Evolutionary conservation across 306 rosid genomes (phyloP).

Genomic region (Cyamopsis tetragonoloba): DNA sequence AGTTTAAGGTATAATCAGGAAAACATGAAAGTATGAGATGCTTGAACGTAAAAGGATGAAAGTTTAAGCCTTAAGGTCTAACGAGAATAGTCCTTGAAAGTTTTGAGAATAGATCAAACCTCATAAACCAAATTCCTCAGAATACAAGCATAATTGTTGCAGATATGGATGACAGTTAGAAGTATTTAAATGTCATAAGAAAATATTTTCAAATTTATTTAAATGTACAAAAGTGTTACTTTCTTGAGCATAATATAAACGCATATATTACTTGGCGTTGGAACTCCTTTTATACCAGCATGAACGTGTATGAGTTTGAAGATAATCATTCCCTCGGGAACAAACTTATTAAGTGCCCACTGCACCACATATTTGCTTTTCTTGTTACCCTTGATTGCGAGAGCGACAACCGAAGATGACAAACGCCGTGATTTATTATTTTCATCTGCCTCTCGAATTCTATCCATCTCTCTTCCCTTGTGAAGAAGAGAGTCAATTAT

Average conservation of each 20-base stretch:
- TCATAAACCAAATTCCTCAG: background rate
- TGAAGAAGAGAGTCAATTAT: constrained; percentile 1
- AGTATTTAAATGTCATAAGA: background rate
- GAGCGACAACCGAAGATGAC: constrained; percentile 46
- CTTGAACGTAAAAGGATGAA: too few relatives aligned
- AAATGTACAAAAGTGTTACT: background rate
- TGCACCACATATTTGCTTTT: constrained; percentile 68
- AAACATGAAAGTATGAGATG: too few relatives aligned
- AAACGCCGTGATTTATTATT: constrained; percentile 30
- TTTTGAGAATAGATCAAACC: background rate
- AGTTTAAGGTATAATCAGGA: too few relatives aligned
- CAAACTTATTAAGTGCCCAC: constrained; percentile 83
- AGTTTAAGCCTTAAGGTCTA: too few relatives aligned
- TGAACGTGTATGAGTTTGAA: constrained; percentile 77
- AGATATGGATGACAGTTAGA: background rate
- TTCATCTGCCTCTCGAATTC: constrained; percentile 25
- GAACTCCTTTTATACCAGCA: constrained; percentile 56
- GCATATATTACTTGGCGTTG: constrained; percentile 69
- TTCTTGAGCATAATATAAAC: background rate
- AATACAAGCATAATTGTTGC: background rate
- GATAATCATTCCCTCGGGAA: constrained; percentile 57
- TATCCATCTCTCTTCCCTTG: constrained; percentile 41
- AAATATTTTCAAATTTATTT: background rate
- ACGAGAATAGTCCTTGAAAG: background rate
- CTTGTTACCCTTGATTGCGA: constrained; percentile 75